These are phyloP conservation scores for Lactifluus piperatus DNA, from an alignment of 768 basidiomycete species.

Conservation along the genomic window DNA sequence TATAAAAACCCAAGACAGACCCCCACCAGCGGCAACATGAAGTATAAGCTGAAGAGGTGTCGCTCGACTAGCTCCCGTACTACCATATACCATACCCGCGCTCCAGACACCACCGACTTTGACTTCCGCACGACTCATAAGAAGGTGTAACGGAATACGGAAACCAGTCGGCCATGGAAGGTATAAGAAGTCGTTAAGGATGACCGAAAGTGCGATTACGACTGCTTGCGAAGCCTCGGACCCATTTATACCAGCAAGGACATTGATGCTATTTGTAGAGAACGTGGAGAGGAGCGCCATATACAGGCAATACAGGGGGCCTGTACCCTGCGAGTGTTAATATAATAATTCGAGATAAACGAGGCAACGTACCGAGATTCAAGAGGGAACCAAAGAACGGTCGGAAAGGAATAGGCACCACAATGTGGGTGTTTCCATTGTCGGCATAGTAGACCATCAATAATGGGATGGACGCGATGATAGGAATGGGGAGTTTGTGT, in stretches of 20 bases:
- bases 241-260: slow-evolving; percentile 95
- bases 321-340: slow-evolving; percentile 32
- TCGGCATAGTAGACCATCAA: slow-evolving; percentile 97
- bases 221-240: slow-evolving; percentile 91
- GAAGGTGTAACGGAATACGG: slow-evolving; percentile 59
- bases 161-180: slow-evolving; percentile 82
- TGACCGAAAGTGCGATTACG: slow-evolving; percentile 84
- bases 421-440: slow-evolving; percentile 85
- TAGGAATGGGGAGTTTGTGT: slow-evolving; percentile 93
- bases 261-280: slow-evolving; percentile 97
- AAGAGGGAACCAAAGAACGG: slow-evolving; percentile 65
- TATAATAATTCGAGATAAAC: background rate
- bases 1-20: slow-evolving; percentile 87
- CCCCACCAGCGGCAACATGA: slow-evolving; percentile 91
- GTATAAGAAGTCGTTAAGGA: slow-evolving; percentile 87
- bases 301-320: slow-evolving; percentile 92
- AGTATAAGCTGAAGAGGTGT: slow-evolving; percentile 93
- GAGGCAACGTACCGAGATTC: slow-evolving; percentile 68
- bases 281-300: slow-evolving; percentile 98
- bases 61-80: slow-evolving; percentile 81
- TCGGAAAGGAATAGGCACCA: slow-evolving; percentile 80
- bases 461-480: slow-evolving; percentile 91
- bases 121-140: slow-evolving; percentile 56
- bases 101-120: slow-evolving; percentile 74
- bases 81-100: slow-evolving; percentile 81